These are phyloP conservation scores for Metarhizium album DNA, from an alignment of 2,329 filamentous ascomycete species.

Conservation along the genomic window DNA sequence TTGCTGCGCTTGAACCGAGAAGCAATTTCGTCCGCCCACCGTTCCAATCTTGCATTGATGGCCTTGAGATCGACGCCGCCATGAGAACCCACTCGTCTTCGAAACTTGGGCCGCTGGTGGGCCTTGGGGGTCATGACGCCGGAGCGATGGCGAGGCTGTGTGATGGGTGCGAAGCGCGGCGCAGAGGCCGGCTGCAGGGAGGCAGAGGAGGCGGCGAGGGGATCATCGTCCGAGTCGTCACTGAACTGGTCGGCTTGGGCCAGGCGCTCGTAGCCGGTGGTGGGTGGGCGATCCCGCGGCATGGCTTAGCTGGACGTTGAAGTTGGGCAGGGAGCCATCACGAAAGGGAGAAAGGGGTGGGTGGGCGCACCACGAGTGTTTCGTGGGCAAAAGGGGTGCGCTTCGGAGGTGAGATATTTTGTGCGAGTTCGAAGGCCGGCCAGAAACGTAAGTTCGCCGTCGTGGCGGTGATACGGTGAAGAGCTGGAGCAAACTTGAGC, in stretches of 20 bases:
- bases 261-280: constrained; percentile 76
- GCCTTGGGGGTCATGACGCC: constrained; percentile 47
- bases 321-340: constrained; percentile 2
- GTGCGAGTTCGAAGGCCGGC: too few relatives aligned
- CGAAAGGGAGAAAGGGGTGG: not conserved
- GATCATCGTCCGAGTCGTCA: constrained; percentile 58
- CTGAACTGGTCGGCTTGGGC: constrained; percentile 70
- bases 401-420: not conserved
- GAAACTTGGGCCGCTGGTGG: constrained; percentile 29
- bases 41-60: constrained; percentile 88
- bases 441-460: too few relatives aligned
- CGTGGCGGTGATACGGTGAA: not conserved
- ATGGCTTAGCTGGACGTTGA: constrained; percentile 27
- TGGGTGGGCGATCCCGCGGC: constrained; percentile 58
- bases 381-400: not conserved
- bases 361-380: not conserved
- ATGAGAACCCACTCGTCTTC: constrained; percentile 50
- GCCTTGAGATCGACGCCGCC: constrained; percentile 95
- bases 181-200: constrained; percentile 48
- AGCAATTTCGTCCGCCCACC: constrained; percentile 97
- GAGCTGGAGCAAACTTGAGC: not conserved
- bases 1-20: constrained; percentile 87
- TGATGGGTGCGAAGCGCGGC: constrained; percentile 53
- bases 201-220: constrained; percentile 40
- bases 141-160: constrained; percentile 49